A percentile compares a stretch with the other conserved stretches of the same genome.
Conservation (phyloP, 1,284 basidiomycete genomes). For the Cerioporus squamosus region DNA sequence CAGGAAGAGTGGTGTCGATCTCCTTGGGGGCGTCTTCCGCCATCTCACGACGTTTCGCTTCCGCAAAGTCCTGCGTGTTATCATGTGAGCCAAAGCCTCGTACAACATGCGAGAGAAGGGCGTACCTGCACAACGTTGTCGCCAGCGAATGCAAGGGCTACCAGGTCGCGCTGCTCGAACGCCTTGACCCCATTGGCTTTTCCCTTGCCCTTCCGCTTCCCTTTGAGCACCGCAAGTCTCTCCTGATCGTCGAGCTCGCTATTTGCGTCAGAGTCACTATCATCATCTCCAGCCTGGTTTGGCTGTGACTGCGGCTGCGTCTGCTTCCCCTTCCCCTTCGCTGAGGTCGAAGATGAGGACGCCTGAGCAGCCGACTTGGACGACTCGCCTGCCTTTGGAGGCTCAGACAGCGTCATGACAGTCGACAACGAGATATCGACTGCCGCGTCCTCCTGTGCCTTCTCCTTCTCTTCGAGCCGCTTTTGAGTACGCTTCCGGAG, state of each 20-base stretch:
- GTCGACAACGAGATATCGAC: slow-evolving; percentile 76
- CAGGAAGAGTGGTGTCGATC: slow-evolving; percentile 90
- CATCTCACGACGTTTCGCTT: slow-evolving; percentile 80
- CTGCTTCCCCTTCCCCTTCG: slow-evolving; percentile 14
- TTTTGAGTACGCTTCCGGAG: slow-evolving; percentile 67
- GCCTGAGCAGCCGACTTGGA: slow-evolving; percentile 9
- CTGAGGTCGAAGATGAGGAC: slow-evolving; percentile 3
- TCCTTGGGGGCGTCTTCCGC: slow-evolving; percentile 85
- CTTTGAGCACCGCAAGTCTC: slow-evolving; percentile 44
- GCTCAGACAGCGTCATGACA: slow-evolving; percentile 45
- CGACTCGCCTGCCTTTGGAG: slow-evolving; percentile 24
- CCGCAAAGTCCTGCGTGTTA: slow-evolving; percentile 75
- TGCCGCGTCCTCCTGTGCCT: slow-evolving; percentile 69
- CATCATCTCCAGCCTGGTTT: slow-evolving; percentile 29
- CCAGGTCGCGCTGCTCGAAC: slow-evolving; percentile 88
- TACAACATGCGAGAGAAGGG: neutral
- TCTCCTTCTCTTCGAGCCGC: slow-evolving; percentile 55
- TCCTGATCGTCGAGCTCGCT: slow-evolving; percentile 76
- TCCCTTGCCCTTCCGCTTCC: slow-evolving; percentile 49
- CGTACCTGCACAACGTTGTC: slow-evolving; percentile 91
- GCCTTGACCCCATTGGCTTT: slow-evolving; percentile 53
- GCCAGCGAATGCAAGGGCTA: slow-evolving; percentile 94
- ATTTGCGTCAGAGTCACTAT: slow-evolving; percentile 58
- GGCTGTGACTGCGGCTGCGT: slow-evolving; percentile 24
- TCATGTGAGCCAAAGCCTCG: slow-evolving; percentile 1